phyloP scores from a whole-genome alignment of 345 rosid species.

The Gossypium ekmanianum region DNA sequence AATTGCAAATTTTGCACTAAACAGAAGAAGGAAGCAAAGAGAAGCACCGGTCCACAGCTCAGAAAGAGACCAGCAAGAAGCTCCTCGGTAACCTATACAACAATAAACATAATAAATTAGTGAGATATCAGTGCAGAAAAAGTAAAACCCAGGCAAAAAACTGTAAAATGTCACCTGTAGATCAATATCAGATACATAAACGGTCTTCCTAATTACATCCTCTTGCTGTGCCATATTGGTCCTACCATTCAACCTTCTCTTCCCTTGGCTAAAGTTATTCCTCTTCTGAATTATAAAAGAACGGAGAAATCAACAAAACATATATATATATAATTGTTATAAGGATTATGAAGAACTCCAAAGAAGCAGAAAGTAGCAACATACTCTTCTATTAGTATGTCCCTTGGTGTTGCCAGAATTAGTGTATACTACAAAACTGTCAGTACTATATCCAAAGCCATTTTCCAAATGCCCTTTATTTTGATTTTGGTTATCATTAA shows the following conservation, averaged over 20 bases:
- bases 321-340: not conserved
- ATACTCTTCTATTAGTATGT: slow-evolving; percentile 63
- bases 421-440: slow-evolving; percentile 47
- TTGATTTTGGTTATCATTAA: slow-evolving; percentile 18
- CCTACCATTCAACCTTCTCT: slow-evolving; percentile 68
- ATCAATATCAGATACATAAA: slow-evolving; percentile 75
- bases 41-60: slow-evolving; percentile 67
- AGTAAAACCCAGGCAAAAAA: not conserved
- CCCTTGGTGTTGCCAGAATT: slow-evolving; percentile 50
- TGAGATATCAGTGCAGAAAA: slow-evolving; percentile 10
- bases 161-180: slow-evolving; percentile 44
- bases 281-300: slow-evolving; percentile 50
- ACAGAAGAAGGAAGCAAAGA: slow-evolving; percentile 8
- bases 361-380: not conserved
- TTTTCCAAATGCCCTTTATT: slow-evolving; percentile 38
- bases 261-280: slow-evolving; percentile 59
- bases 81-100: slow-evolving; percentile 76
- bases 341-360: slow-evolving; percentile 31
- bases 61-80: slow-evolving; percentile 85
- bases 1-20: not conserved
- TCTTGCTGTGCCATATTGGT: slow-evolving; percentile 86
- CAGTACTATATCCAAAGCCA: slow-evolving; percentile 51
- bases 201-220: slow-evolving; percentile 78
- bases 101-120: slow-evolving; percentile 8
- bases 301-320: slow-evolving; percentile 27